These are phyloP conservation scores for Mucor indicus DNA, from an alignment of 371 early-diverging fungal species.

Conservation along the genomic window DNA sequence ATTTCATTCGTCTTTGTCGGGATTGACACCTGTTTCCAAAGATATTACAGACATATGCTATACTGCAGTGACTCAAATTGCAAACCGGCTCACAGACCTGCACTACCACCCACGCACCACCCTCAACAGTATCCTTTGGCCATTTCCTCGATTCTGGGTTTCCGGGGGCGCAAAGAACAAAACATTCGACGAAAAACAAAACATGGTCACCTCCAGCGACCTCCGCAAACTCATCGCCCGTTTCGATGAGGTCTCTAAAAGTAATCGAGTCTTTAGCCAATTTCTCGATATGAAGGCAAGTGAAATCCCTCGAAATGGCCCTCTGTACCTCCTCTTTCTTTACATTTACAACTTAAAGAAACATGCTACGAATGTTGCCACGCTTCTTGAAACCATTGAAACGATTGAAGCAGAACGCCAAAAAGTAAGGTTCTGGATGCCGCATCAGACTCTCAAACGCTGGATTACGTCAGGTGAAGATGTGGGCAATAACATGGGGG, in stretches of 20 bases:
- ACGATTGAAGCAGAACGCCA: constrained; percentile 10
- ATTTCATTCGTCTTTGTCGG: not conserved
- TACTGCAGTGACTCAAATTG: constrained; percentile 6
- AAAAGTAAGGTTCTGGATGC: constrained; percentile 19
- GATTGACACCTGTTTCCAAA: not conserved
- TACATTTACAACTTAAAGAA: constrained; percentile 24
- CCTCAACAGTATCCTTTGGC: constrained; percentile 34
- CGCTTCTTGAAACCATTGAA: constrained; percentile 17
- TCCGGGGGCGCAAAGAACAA: not conserved
- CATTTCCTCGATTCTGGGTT: constrained; percentile 31
- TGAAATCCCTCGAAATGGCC: constrained; percentile 19
- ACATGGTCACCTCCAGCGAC: not conserved
- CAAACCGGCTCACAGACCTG: not conserved
- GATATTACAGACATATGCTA: constrained; percentile 6
- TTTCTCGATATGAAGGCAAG: constrained; percentile 8
- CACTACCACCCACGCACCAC: constrained; percentile 19
- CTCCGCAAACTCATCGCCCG: not conserved
- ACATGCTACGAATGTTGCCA: constrained; percentile 12
- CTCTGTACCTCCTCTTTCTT: constrained; percentile 19
- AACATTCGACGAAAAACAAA: not conserved
- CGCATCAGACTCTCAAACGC: constrained; percentile 22
- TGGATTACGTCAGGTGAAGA: constrained; percentile 17
- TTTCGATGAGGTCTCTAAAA: constrained; percentile 4
- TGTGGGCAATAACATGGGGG: constrained; percentile 16
- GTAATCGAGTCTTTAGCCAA: constrained; percentile 5